Percentiles rank a stretch among this genome's conserved stretches.
Evolutionary conservation across 2,329 filamentous ascomycete genomes (phyloP).

Genomic region (Domatiomyces catenatus): DNA sequence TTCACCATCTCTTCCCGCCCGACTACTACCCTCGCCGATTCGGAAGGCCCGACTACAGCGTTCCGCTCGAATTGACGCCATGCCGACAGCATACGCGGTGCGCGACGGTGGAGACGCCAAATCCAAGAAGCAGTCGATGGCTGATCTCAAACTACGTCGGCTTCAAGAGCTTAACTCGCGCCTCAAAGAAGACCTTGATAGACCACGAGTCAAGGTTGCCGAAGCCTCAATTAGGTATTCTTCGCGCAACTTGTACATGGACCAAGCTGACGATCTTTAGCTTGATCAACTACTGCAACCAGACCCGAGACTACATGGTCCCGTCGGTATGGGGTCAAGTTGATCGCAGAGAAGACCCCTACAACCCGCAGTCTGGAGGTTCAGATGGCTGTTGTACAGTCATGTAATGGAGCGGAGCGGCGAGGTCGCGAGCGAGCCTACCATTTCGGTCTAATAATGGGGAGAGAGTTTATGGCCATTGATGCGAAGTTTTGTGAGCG

Average conservation of each 20-base stretch:
- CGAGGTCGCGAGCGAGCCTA: background rate
- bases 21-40: conserved; percentile 1
- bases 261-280: conserved; percentile 33
- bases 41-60: background rate
- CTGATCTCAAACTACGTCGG: conserved; percentile 88
- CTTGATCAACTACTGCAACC: conserved; percentile 95
- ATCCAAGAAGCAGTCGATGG: conserved; percentile 99
- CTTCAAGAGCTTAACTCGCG: conserved; percentile 95
- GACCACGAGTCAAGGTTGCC: conserved; percentile 88
- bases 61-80: conserved; percentile 22
- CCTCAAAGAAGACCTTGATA: conserved; percentile 85
- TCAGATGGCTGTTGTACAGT: conserved; percentile 75
- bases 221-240: conserved; percentile 75
- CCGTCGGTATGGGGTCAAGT: conserved; percentile 91
- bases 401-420: conserved; percentile 52
- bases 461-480: background rate
- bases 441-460: background rate
- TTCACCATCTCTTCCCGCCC: conserved; percentile 7
- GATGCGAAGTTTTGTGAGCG: background rate
- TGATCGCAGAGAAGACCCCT: conserved; percentile 93
- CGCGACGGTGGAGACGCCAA: conserved; percentile 48
- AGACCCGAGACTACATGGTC: conserved; percentile 97
- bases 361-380: conserved; percentile 73
- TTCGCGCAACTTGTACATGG: conserved; percentile 4
- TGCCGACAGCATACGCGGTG: conserved; percentile 50